Evolutionary conservation across 2,329 filamentous ascomycete genomes (phyloP), one percentile per base, ranked within the genome.

Genomic region (Neodidymelliopsis sp.): DNA sequence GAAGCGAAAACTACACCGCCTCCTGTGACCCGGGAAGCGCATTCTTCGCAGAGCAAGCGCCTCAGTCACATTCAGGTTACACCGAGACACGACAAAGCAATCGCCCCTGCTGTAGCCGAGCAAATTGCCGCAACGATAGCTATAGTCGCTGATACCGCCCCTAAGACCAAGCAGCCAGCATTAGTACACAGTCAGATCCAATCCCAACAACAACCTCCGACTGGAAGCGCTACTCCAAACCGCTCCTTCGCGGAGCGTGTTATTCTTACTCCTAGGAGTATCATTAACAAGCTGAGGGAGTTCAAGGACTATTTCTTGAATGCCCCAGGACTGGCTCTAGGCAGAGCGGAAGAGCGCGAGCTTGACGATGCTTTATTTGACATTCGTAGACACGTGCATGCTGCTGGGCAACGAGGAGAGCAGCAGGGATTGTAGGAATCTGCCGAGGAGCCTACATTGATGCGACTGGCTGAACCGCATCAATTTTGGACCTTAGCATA

Each of bases 291-390:
- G 29, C 56, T 72, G 24, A 65, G 53, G 47, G 54, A 48, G 27
- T 77, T 88, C 31, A 78, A 74, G 53, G 75, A 74, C 15, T 77
- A 88, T 0, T 71, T 94, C 18, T 77, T 79, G 15, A 80, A 84
- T 55, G 55, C 49, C 4, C 60, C 59, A 43, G 75, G 74, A 20
- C 78, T 85, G 16, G 77, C 81, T 12, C 73, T 95, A 30, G 84
- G 84, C 12, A 79, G 83, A 9, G 78, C 82, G 9, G 85, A 90
- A 53, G 83, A 91, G 42, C 81, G 85, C 50, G 80, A 87, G 66
- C 80, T 94, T 57, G 90, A 94, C 65, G 87, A 92, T 66, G 75
- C 90, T 61, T 79, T 94, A 66, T 90, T 92, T 76, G 88, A 93
- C 69, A 84, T 93, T 57, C 87, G 89, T 70, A 80, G 83, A 55